Evolutionary conservation across 164 flowering plant genomes (phyloP), one percentile per base, ranked within the genome.

Genomic region (Piper longum): DNA sequence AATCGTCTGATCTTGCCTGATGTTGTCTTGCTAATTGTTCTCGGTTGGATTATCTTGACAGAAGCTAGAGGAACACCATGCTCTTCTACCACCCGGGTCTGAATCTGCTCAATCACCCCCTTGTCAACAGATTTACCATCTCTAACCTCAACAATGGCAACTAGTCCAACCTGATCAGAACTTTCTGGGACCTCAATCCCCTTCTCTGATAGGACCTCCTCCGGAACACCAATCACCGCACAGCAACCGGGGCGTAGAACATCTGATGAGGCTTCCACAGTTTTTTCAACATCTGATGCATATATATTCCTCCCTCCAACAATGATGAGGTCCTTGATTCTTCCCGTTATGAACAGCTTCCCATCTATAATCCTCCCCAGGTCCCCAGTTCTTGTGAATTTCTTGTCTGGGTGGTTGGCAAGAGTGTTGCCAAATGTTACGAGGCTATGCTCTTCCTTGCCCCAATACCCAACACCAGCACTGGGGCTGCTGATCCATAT

Each of bases 401-500:
- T 74, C 70, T 69, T 82, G 17, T 81, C 83, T 6, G 80, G 81
- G 36, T 68, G 64, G 43, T 75, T 69, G 14, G 52, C 65, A 44
- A 85, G 81, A 60, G 69, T 71, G 67, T 84, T 84, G 55, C 68
- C 45, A 64, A 85, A 88, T 62, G 91, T 85, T 17, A 64, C 76
- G 56, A 73, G 74, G 75, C 88, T 81, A 41, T 70, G 69, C 44
- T 85, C 89, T 61, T 83, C 77, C 67, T 71, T 78, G 7, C 82
- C 88, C 96, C 96, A 85, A 58, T 88, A 88, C 12, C 96, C 96
- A 67, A 85, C 63, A 72, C 96, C 96, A 41, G 88, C 75, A 70
- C 96, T 88, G 40, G 88, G 88, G 70, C 91, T 85, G 71, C 85
- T 82, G 54, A 88, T 84, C 96, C 96, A 88, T 9, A 88, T 80